Base-by-base conservation (phyloP, 2,329 filamentous ascomycete species). In the Hypoxylon sp. region DNA sequence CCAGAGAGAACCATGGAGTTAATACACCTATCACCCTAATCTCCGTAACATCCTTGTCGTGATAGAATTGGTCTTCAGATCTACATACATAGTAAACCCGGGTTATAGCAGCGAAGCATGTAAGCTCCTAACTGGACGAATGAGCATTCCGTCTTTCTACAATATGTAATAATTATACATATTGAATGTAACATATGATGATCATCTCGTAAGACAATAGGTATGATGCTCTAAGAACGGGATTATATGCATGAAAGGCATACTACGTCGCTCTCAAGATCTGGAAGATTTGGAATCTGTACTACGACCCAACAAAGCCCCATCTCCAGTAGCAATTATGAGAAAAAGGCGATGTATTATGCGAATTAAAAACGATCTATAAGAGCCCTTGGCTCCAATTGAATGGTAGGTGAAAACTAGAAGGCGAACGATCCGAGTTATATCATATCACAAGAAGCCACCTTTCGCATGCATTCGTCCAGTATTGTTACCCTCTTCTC, bases 401-500 rank as follows among this genome's bases (percentile, higher is more conserved):
- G 14, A 50, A 44, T 64, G 44, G 22, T 19, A 42, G 17, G 51
- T 58, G 39, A 51, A 61, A 61, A 44, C n/a, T 54, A 51, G 42
- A 55, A 37, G 37, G 37, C 53, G 50, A 63, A 35, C 31, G 17
- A 54, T 47, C 63, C 51, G 22, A 60, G 35, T 59, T 61, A 44
- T 59, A 63, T 64, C 55, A 59, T 67, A 63, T 71, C 59, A 67
- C 63, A 67, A 70, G 42, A 60, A 60, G 55, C 60, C 44, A 54
- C 55, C 26, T 63, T 19, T 63, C 58, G 57, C 70, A 66, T 66
- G 66, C 60, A 50, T 55, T 22, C 63, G 37, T 63, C 63, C 53
- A 37, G 37, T 33, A 50, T 58, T 47, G 47, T 53, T 57, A 35
- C 47, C 66, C 59, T 59, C 55, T 58, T 58, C 54, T 37, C 63